Percentiles rank a stretch among this genome's conserved stretches.
Conservation (phyloP, 148 eudicot genomes). For the Camellia granthamiana region DNA sequence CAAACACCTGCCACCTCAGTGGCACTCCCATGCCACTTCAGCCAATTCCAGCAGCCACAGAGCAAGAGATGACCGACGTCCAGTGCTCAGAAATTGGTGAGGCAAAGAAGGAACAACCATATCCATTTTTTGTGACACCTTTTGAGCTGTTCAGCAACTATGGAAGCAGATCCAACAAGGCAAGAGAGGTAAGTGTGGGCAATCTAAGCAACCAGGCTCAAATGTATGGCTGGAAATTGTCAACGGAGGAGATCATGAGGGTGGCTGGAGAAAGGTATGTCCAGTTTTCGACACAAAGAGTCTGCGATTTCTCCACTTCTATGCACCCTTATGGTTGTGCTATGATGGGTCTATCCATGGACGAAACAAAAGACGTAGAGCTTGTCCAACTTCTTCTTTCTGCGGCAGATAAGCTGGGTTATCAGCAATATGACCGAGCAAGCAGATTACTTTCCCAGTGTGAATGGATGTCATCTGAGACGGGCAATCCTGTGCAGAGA, state of each 20-base stretch:
- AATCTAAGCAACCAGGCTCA: background rate
- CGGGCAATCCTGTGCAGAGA: slow-evolving; percentile 27
- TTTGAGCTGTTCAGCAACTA: background rate
- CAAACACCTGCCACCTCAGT: background rate
- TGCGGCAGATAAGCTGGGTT: slow-evolving; percentile 22
- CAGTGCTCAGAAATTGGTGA: background rate
- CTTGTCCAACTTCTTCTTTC: slow-evolving; percentile 19
- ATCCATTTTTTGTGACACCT: background rate
- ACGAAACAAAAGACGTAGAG: slow-evolving; percentile 16
- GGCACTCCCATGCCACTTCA: background rate
- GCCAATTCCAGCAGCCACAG: background rate
- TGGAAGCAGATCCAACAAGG: background rate
- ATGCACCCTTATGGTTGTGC: slow-evolving; percentile 10
- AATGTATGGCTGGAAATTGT: background rate
- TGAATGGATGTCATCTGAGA: background rate
- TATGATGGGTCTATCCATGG: slow-evolving; percentile 2
- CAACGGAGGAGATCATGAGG: slow-evolving; percentile 18
- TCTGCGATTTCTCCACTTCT: background rate
- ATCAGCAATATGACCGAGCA: slow-evolving; percentile 23
- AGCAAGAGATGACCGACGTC: background rate
- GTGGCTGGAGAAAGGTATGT: slow-evolving; percentile 19
- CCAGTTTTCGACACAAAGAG: background rate
- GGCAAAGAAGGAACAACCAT: background rate
- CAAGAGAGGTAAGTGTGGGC: background rate
- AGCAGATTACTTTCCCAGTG: slow-evolving; percentile 16